These are phyloP conservation scores for Arthrobotrys musiformis DNA, from an alignment of 2,329 filamentous ascomycete species.

Conservation along the genomic window DNA sequence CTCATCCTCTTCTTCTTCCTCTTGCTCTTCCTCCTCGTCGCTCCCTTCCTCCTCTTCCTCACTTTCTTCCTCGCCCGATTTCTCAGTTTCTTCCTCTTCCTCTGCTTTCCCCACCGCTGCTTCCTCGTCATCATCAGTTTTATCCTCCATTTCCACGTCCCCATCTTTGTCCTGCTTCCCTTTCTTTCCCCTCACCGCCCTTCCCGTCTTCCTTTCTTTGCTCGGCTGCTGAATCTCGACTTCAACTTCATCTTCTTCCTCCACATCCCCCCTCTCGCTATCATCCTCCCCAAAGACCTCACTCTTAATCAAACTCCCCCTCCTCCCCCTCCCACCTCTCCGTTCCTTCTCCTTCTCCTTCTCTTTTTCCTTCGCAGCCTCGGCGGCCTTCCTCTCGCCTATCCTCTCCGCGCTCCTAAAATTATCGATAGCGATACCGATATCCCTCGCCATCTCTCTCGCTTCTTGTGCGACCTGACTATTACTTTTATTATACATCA, in stretches of 20 bases:
- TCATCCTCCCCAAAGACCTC: constrained; percentile 50
- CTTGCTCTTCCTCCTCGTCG: not conserved
- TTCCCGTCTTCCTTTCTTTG: not conserved
- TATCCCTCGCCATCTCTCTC: constrained; percentile 58
- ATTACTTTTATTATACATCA: constrained; percentile 83
- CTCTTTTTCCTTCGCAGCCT: constrained; percentile 51
- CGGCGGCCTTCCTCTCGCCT: constrained; percentile 57
- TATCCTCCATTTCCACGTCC: constrained; percentile 52
- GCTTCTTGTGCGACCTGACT: constrained; percentile 57
- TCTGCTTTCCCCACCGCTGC: constrained; percentile 15
- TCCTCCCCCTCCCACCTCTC: constrained; percentile 22
- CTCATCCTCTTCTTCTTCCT: not conserved
- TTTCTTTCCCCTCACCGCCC: not conserved
- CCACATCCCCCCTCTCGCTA: constrained; percentile 40
- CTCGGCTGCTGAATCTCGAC: not conserved
- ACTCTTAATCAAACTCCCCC: constrained; percentile 50
- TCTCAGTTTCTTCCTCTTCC: constrained; percentile 5
- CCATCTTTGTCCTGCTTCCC: constrained; percentile 50
- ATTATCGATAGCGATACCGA: constrained; percentile 59
- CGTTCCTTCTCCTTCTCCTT: constrained; percentile 35
- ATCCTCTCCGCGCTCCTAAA: constrained; percentile 59
- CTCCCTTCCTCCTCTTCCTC: constrained; percentile 17
- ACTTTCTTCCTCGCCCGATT: constrained; percentile 11
- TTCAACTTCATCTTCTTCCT: constrained; percentile 18
- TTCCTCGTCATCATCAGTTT: constrained; percentile 24